phyloP scores from a whole-genome alignment of 2,329 filamentous ascomycete species.

The Cladosporium sp. region DNA sequence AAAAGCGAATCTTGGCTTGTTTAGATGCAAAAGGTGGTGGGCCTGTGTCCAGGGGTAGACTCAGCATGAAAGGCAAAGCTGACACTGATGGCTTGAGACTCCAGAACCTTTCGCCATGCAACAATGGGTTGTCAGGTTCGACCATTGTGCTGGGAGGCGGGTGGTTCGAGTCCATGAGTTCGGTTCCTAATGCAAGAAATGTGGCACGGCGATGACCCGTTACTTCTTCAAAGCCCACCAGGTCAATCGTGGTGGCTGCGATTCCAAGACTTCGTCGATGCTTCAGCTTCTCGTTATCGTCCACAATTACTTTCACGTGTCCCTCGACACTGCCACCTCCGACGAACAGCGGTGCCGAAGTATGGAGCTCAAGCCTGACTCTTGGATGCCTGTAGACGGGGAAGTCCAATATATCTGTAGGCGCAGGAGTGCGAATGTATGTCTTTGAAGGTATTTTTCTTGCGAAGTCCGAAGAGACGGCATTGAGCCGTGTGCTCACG shows the following conservation, averaged over 20 bases:
- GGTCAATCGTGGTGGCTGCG: conserved; percentile 53
- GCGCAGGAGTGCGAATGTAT: conserved; percentile 49
- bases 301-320: conserved; percentile 50
- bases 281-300: conserved; percentile 49
- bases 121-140: conserved; percentile 45
- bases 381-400: conserved; percentile 53
- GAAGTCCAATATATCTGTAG: conserved; percentile 53
- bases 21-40: conserved; percentile 57
- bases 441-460: conserved; percentile 52
- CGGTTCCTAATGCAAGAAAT: conserved; percentile 55
- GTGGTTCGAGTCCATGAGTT: conserved; percentile 53
- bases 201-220: conserved; percentile 48
- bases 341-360: conserved; percentile 56
- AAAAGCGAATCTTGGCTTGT: conserved; percentile 54
- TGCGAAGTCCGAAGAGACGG: conserved; percentile 46
- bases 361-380: conserved; percentile 52
- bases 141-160: conserved; percentile 55
- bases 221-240: conserved; percentile 57
- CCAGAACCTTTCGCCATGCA: conserved; percentile 49
- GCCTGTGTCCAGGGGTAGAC: conserved; percentile 56
- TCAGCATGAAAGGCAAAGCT: conserved; percentile 54
- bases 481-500: conserved; percentile 43
- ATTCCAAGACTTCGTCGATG: conserved; percentile 50
- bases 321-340: conserved; percentile 59
- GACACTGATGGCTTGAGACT: conserved; percentile 51